Evolutionary conservation across 768 basidiomycete species (phyloP).

Genomic region (Tephrocybe sp.): DNA sequence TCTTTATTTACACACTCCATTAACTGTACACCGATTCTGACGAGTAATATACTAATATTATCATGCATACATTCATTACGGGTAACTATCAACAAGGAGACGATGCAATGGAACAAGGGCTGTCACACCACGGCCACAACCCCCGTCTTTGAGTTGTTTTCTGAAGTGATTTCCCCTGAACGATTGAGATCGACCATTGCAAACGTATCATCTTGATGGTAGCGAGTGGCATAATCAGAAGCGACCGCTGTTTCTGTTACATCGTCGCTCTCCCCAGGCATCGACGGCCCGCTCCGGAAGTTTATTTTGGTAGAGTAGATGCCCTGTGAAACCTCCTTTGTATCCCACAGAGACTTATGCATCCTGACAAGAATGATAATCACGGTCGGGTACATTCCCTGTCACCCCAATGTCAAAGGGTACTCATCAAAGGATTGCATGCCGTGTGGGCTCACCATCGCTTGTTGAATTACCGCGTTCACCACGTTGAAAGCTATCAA

Average conservation of each 20-base stretch:
- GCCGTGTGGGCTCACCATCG: slow-evolving; percentile 1
- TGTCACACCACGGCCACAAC: neutral
- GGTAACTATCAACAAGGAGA: too few relatives aligned
- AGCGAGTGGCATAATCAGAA: neutral
- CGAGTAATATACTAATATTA: too few relatives aligned
- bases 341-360: slow-evolving; percentile 28
- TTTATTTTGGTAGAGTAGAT: slow-evolving; percentile 2
- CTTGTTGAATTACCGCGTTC: slow-evolving; percentile 28
- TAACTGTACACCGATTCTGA: too few relatives aligned
- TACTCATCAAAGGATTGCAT: too few relatives aligned
- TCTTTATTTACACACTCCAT: too few relatives aligned
- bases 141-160: neutral
- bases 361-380: slow-evolving; percentile 30
- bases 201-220: neutral
- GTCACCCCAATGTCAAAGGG: neutral
- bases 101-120: neutral
- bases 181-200: slow-evolving; percentile 7
- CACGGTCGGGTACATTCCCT: slow-evolving; percentile 30
- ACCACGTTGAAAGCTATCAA: slow-evolving; percentile 24
- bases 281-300: neutral
- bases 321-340: slow-evolving; percentile 17
- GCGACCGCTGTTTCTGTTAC: neutral
- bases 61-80: too few relatives aligned
- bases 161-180: neutral
- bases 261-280: neutral